These are phyloP conservation scores for Kondoa malvinella DNA, from an alignment of 768 basidiomycete genomes.

Conservation along the genomic window DNA sequence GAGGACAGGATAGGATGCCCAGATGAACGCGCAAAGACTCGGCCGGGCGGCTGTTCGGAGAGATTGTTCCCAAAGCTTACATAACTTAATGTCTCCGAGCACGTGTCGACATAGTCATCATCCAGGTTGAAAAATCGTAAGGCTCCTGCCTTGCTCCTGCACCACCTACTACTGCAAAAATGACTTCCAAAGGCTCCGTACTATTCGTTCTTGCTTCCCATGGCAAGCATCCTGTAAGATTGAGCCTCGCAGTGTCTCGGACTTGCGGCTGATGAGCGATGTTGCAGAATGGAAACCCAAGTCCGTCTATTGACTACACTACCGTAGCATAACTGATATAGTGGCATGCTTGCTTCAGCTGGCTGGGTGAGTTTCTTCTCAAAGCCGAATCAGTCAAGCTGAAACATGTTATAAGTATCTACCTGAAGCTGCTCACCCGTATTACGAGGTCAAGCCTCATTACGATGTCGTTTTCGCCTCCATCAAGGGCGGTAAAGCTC, in stretches of 20 bases:
- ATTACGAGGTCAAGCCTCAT: neutral
- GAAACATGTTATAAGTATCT: neutral
- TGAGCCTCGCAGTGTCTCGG: neutral
- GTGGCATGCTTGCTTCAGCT: neutral
- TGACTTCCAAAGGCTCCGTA: too few species aligned
- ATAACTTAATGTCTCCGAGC: too few species aligned
- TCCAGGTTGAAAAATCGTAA: too few species aligned
- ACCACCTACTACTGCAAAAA: too few species aligned
- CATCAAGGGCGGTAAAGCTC: conserved; percentile 46
- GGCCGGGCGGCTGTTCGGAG: too few species aligned
- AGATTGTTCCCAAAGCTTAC: too few species aligned
- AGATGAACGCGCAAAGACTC: too few species aligned
- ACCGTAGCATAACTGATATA: neutral
- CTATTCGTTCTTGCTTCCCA: neutral
- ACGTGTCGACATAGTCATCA: too few species aligned
- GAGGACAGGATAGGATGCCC: too few species aligned
- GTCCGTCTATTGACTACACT: neutral
- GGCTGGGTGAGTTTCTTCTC: neutral
- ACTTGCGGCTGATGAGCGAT: neutral
- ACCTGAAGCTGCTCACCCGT: neutral
- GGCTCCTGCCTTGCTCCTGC: too few species aligned
- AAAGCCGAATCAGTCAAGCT: neutral
- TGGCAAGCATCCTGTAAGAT: neutral
- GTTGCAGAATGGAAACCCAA: neutral
- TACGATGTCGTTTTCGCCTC: neutral